A percentile compares a stretch with the other conserved stretches of the same genome.
Evolutionary conservation across 202 grass and related monocot species (phyloP).

Genomic region (Setaria viridis): DNA sequence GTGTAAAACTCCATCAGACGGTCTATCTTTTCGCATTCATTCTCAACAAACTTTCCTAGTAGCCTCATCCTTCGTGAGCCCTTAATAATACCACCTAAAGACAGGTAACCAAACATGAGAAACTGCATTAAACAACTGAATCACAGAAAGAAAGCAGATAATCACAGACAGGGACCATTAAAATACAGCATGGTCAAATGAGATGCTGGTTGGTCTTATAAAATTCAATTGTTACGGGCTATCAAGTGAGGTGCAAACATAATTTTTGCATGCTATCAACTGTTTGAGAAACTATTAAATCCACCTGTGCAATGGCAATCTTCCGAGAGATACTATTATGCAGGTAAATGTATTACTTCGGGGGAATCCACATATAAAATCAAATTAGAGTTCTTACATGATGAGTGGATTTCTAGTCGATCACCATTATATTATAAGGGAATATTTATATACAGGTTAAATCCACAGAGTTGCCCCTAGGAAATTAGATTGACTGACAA

Average conservation of each 20-base stretch:
- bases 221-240: neutral
- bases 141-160: neutral
- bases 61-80: constrained; percentile 92
- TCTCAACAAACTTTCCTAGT: constrained; percentile 97
- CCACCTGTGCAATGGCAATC: neutral
- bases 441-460: neutral
- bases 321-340: neutral
- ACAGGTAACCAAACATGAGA: constrained; percentile 39
- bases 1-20: constrained; percentile 90
- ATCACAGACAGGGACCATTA: neutral
- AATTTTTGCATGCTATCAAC: neutral
- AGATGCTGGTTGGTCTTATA: neutral
- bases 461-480: neutral
- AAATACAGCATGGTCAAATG: constrained; percentile 10
- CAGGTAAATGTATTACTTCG: constrained; percentile 3
- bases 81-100: constrained; percentile 83
- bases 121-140: constrained; percentile 1
- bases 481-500: constrained; percentile 15
- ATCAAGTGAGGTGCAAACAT: constrained; percentile 17
- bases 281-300: constrained; percentile 11
- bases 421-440: neutral
- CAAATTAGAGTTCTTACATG: constrained; percentile 29
- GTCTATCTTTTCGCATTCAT: constrained; percentile 98
- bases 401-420: neutral
- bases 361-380: neutral